Evolutionary conservation across 768 basidiomycete species (phyloP).

Genomic region (Mycena latifolia): DNA sequence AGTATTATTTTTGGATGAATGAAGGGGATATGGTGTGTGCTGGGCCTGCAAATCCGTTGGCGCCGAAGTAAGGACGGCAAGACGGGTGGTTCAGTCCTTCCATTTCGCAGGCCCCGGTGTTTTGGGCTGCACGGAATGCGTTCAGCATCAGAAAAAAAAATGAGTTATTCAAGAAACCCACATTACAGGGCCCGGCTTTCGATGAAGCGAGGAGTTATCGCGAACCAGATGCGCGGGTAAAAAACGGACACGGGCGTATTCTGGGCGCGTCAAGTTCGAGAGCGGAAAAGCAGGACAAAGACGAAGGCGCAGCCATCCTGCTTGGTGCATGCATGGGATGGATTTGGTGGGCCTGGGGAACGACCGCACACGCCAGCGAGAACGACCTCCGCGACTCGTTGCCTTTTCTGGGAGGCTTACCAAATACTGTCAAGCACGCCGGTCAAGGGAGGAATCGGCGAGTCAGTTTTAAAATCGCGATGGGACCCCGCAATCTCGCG

Average conservation of each 20-base stretch:
- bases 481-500: too few species aligned
- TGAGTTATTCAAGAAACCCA: conserved; percentile 1
- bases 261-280: conserved; percentile 18
- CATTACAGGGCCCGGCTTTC: conserved; percentile 10
- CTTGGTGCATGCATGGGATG: conserved; percentile 64
- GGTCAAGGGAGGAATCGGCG: too few species aligned
- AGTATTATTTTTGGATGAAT: conserved; percentile 1
- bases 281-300: conserved; percentile 41
- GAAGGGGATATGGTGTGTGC: neutral
- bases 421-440: neutral
- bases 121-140: neutral
- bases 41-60: neutral
- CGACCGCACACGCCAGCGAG: conserved; percentile 22
- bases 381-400: neutral
- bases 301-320: conserved; percentile 48
- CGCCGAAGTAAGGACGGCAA: too few species aligned
- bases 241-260: conserved; percentile 5
- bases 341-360: conserved; percentile 17
- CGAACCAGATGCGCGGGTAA: conserved; percentile 22
- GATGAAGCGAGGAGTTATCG: conserved; percentile 24
- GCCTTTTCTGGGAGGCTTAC: neutral
- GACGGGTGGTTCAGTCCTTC: too few species aligned
- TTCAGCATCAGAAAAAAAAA: neutral
- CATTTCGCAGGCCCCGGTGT: neutral
- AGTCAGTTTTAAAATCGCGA: too few species aligned